Evolutionary conservation across 768 basidiomycete genomes (phyloP).

Genomic region (Phlegmacium glaucopus): DNA sequence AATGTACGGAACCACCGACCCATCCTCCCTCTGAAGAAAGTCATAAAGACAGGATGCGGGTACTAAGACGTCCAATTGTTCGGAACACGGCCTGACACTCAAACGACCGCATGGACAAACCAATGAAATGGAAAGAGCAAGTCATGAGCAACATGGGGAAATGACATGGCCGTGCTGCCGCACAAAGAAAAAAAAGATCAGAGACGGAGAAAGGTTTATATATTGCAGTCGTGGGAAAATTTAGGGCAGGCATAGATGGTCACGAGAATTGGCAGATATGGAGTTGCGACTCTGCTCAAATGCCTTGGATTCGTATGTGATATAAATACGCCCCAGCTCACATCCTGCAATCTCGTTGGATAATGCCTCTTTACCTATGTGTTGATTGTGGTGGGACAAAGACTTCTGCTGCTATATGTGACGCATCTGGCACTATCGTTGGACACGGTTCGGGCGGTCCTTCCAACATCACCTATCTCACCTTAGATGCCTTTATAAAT

Average conservation of each 20-base stretch:
- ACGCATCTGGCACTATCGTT: constrained; percentile 53
- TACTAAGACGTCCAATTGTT: constrained; percentile 79
- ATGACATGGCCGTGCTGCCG: constrained; percentile 74
- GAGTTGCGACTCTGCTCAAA: neutral
- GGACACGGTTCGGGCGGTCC: constrained; percentile 71
- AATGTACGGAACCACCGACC: constrained; percentile 75
- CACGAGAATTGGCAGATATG: neutral
- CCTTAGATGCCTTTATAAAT: constrained; percentile 53
- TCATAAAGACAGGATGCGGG: constrained; percentile 54
- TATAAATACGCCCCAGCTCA: neutral
- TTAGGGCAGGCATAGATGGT: constrained; percentile 38
- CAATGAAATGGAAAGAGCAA: constrained; percentile 36
- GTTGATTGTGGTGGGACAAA: constrained; percentile 91
- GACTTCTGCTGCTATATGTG: constrained; percentile 71
- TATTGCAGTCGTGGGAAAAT: constrained; percentile 27
- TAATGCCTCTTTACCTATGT: constrained; percentile 69
- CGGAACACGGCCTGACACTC: constrained; percentile 89
- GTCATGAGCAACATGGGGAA: constrained; percentile 93
- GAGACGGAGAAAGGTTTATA: constrained; percentile 12
- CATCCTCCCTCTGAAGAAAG: constrained; percentile 48
- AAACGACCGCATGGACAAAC: constrained; percentile 63
- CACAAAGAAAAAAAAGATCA: constrained; percentile 45
- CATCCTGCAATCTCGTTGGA: neutral
- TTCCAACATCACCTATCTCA: constrained; percentile 84
- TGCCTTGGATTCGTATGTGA: neutral